These are phyloP conservation scores for Blastobotrys indianensis DNA, from an alignment of 1,139 yeast genomes.

Conservation along the genomic window DNA sequence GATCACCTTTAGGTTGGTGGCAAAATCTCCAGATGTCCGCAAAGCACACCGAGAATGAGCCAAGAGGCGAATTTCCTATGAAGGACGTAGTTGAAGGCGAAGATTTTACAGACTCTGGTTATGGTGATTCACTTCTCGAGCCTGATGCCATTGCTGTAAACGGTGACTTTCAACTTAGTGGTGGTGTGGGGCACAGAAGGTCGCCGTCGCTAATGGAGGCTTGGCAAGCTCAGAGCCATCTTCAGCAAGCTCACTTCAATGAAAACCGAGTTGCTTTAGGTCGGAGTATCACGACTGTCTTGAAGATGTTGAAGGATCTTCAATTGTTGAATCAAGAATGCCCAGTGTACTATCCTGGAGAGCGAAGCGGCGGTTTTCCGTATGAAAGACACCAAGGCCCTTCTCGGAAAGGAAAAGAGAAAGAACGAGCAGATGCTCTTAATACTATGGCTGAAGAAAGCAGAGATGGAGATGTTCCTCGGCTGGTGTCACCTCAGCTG, in stretches of 20 bases:
- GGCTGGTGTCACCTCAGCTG: constrained; percentile 21
- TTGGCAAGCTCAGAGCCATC: constrained; percentile 36
- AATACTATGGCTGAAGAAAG: constrained; percentile 20
- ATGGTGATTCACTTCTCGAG: constrained; percentile 22
- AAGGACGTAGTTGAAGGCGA: constrained; percentile 1
- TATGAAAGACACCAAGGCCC: background rate
- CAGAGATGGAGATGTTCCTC: constrained; percentile 23
- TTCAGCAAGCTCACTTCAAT: constrained; percentile 65
- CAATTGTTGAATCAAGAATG: constrained; percentile 50
- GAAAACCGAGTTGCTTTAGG: constrained; percentile 59
- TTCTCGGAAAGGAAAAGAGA: background rate
- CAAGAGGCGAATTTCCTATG: constrained; percentile 1
- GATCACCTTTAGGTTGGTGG: too few relatives aligned
- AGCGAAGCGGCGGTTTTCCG: background rate
- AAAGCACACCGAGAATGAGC: too few relatives aligned
- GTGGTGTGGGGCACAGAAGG: constrained; percentile 18
- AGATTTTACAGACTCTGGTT: constrained; percentile 22
- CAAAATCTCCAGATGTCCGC: too few relatives aligned
- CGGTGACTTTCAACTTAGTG: constrained; percentile 14
- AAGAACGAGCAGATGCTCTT: constrained; percentile 1
- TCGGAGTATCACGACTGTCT: constrained; percentile 53
- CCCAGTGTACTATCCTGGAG: constrained; percentile 59
- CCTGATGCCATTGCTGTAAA: constrained; percentile 17
- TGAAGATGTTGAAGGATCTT: constrained; percentile 49
- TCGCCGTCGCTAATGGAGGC: constrained; percentile 26